These are phyloP conservation scores for Galerina marginata DNA, from an alignment of 768 basidiomycete species.

Conservation along the genomic window DNA sequence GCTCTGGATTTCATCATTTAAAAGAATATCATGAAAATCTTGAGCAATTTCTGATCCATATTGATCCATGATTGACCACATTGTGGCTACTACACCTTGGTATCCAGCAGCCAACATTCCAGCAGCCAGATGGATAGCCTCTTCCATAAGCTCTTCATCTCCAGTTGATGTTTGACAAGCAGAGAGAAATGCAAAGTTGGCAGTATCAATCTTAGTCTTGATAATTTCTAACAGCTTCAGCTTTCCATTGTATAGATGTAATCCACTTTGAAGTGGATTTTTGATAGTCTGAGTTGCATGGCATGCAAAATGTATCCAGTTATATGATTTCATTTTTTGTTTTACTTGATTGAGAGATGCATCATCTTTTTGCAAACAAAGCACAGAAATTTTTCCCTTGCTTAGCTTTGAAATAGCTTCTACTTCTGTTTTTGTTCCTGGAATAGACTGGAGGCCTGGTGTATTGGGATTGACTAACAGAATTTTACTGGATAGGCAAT, in stretches of 20 bases:
- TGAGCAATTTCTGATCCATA: constrained; percentile 32
- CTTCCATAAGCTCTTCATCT: constrained; percentile 27
- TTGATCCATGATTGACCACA: constrained; percentile 41
- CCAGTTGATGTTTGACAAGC: constrained; percentile 43
- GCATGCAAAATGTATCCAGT: constrained; percentile 41
- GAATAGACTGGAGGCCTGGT: constrained; percentile 14
- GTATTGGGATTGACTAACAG: constrained; percentile 19
- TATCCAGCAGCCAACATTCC: too few species aligned
- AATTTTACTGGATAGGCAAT: neutral
- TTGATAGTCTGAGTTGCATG: constrained; percentile 36
- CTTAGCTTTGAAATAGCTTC: neutral
- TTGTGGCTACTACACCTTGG: constrained; percentile 23
- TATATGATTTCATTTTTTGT: constrained; percentile 14
- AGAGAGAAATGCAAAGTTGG: constrained; percentile 41
- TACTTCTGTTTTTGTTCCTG: constrained; percentile 13
- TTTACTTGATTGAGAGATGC: constrained; percentile 14
- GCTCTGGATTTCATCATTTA: neutral
- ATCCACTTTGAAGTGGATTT: constrained; percentile 28
- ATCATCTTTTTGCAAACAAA: constrained; percentile 11
- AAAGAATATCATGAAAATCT: constrained; percentile 28
- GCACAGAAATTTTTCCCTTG: neutral
- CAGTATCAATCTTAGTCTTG: constrained; percentile 9
- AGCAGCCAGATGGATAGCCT: constrained; percentile 22
- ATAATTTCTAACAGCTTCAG: constrained; percentile 20
- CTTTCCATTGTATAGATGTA: constrained; percentile 22